Percentiles rank a stretch among this genome's conserved stretches.
These are phyloP conservation scores for Aaosphaeria arxii DNA, from an alignment of 2,329 filamentous ascomycete species.

Conservation along the genomic window DNA sequence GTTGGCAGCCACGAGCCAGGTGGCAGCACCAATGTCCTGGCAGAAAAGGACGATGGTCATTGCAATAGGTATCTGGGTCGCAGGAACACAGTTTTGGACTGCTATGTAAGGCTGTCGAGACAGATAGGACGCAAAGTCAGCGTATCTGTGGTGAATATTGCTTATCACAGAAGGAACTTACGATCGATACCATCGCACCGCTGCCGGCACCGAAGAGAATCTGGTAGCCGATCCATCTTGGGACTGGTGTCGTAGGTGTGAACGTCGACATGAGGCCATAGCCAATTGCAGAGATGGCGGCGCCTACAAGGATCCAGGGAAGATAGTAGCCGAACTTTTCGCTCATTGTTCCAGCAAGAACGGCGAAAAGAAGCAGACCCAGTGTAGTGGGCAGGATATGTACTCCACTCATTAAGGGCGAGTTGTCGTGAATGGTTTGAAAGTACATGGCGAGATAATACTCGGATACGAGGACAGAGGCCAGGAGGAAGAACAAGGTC, in stretches of 20 bases:
- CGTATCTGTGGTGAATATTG: too few relatives aligned
- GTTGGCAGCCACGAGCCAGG: too few relatives aligned
- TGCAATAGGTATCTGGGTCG: too few relatives aligned
- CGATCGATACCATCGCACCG: background rate
- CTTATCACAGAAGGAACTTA: too few relatives aligned
- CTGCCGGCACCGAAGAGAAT: constrained; percentile 22
- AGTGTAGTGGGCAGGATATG: constrained; percentile 16
- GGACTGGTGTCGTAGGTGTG: background rate
- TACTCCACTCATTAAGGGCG: constrained; percentile 3
- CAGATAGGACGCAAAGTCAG: too few relatives aligned
- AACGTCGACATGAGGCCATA: constrained; percentile 1
- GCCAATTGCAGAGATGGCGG: constrained; percentile 19
- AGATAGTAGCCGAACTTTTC: constrained; percentile 25
- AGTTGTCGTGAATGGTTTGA: constrained; percentile 2
- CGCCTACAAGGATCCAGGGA: constrained; percentile 25
- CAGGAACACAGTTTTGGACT: too few relatives aligned
- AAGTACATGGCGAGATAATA: constrained; percentile 3
- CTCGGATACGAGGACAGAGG: constrained; percentile 1
- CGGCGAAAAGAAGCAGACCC: constrained; percentile 26
- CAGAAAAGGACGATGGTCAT: too few relatives aligned
- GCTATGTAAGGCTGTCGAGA: too few relatives aligned
- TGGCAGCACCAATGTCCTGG: too few relatives aligned
- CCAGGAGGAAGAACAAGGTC: background rate
- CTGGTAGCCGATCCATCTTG: constrained; percentile 13
- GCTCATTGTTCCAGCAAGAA: constrained; percentile 25